Conservation (phyloP, 305 asterid species). For the Solanum aculeatissimum region DNA sequence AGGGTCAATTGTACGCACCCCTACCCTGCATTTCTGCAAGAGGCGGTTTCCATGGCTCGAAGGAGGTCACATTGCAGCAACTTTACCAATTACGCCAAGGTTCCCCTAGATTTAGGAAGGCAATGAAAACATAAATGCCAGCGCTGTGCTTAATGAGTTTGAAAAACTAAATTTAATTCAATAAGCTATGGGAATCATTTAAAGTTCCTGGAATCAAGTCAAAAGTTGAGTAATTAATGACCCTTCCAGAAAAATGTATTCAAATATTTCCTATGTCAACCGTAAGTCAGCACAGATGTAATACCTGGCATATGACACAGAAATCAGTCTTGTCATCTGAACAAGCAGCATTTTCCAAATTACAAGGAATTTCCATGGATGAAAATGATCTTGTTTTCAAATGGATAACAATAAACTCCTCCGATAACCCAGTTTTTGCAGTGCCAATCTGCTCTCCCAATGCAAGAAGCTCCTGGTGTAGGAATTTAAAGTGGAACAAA, state of each 20-base stretch:
- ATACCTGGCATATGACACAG: slow-evolving; percentile 79
- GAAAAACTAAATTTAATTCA: background rate
- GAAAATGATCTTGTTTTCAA: slow-evolving; percentile 34
- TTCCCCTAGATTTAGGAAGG: background rate
- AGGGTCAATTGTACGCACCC: background rate
- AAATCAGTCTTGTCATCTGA: slow-evolving; percentile 35
- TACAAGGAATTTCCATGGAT: slow-evolving; percentile 8
- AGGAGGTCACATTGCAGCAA: background rate
- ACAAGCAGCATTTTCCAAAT: slow-evolving; percentile 22
- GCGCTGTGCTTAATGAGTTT: background rate
- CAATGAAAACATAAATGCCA: background rate
- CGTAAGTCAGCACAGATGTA: background rate
- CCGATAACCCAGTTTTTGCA: slow-evolving; percentile 47
- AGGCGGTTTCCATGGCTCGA: background rate
- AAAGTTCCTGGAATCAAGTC: background rate
- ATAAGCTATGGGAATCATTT: background rate
- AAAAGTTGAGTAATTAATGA: background rate
- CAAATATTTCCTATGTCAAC: background rate
- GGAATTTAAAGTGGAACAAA: background rate
- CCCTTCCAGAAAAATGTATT: background rate
- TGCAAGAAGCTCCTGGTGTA: slow-evolving; percentile 60
- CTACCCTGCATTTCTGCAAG: background rate
- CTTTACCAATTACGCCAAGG: background rate
- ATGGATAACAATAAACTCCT: slow-evolving; percentile 21
- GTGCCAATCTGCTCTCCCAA: slow-evolving; percentile 60